Evolutionary conservation across 805 yeast genomes (phyloP).

Genomic region (Candida insectalens): DNA sequence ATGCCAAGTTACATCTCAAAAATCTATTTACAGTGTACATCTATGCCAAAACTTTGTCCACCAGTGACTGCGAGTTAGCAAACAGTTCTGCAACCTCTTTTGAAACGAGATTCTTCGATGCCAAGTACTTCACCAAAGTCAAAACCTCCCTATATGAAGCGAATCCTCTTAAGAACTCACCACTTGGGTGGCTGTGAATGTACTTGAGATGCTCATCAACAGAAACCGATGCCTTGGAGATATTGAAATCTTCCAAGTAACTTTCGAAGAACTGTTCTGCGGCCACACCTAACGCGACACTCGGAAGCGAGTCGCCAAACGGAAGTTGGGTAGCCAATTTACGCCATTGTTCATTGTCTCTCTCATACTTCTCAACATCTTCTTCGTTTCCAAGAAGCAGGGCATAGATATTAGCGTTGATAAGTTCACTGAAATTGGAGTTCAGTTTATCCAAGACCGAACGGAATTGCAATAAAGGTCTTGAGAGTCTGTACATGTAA

Average conservation of each 20-base stretch:
- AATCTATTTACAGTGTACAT: too few species aligned
- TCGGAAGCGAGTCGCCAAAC: slow-evolving; percentile 45
- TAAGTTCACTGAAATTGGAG: slow-evolving; percentile 39
- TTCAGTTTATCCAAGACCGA: slow-evolving; percentile 50
- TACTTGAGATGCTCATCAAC: slow-evolving; percentile 11
- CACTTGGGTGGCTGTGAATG: slow-evolving; percentile 12
- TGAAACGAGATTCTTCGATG: slow-evolving; percentile 11
- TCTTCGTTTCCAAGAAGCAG: slow-evolving; percentile 42
- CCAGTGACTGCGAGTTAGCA: not conserved
- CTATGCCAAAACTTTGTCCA: too few species aligned
- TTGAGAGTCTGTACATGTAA: slow-evolving; percentile 64
- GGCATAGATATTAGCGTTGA: slow-evolving; percentile 42
- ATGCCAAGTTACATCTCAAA: too few species aligned
- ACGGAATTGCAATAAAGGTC: slow-evolving; percentile 55
- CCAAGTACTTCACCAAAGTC: slow-evolving; percentile 12
- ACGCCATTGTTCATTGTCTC: slow-evolving; percentile 47
- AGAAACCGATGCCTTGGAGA: slow-evolving; percentile 7
- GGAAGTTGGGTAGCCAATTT: slow-evolving; percentile 48
- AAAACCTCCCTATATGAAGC: slow-evolving; percentile 17
- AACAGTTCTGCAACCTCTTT: slow-evolving; percentile 5
- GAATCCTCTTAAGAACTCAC: slow-evolving; percentile 9
- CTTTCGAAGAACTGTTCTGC: slow-evolving; percentile 41
- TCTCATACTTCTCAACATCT: slow-evolving; percentile 36
- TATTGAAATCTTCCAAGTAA: slow-evolving; percentile 10
- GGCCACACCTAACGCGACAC: slow-evolving; percentile 54